These are phyloP conservation scores for Cinnamomum micranthum DNA, from an alignment of 164 flowering plant genomes.

Conservation along the genomic window DNA sequence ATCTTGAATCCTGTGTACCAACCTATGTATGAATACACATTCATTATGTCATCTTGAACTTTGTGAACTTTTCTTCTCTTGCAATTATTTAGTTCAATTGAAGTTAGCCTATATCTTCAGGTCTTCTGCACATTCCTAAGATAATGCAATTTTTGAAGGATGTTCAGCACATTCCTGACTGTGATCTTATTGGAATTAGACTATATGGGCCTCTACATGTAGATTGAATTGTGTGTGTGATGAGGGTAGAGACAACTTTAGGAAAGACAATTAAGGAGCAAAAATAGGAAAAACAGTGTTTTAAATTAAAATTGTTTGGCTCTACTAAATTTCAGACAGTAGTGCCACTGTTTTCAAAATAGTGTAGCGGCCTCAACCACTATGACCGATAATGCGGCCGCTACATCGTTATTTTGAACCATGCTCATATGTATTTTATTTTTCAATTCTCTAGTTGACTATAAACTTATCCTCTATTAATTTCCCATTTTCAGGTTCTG, in stretches of 20 bases:
- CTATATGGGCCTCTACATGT: background rate
- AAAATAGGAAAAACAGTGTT: too few relatives aligned
- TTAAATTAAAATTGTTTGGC: too few relatives aligned
- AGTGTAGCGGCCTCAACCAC: too few relatives aligned
- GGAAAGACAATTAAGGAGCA: too few relatives aligned
- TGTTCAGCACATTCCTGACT: background rate
- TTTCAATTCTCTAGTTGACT: background rate
- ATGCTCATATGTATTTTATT: background rate
- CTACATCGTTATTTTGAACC: too few relatives aligned
- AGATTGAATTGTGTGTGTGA: too few relatives aligned
- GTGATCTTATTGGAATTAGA: background rate
- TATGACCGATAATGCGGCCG: too few relatives aligned
- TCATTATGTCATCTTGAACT: too few relatives aligned
- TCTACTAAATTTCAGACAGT: too few relatives aligned
- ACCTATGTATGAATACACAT: background rate
- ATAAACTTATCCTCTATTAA: background rate
- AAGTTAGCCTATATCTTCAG: background rate
- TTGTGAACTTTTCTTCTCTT: background rate
- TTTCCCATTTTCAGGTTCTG: constrained; percentile 52
- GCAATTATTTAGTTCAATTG: background rate
- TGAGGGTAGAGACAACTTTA: too few relatives aligned
- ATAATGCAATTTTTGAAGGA: background rate
- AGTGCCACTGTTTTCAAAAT: too few relatives aligned
- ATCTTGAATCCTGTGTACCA: background rate
- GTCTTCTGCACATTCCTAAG: background rate